Percentiles rank a stretch among this genome's conserved stretches.
Evolutionary conservation across 306 rosid genomes (phyloP).

Genomic region (Betula pendula): DNA sequence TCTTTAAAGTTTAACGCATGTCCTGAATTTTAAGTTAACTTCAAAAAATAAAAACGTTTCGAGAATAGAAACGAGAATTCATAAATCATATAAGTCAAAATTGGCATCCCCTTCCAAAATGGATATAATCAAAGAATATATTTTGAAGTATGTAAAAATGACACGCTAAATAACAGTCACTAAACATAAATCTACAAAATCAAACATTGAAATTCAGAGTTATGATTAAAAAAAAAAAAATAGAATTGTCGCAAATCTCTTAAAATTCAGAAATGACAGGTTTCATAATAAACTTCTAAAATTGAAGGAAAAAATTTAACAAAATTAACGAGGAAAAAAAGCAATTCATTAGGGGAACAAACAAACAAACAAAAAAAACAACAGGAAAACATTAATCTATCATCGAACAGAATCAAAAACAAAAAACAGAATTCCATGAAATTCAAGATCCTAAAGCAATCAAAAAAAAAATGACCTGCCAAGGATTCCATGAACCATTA

Average conservation of each 20-base stretch:
- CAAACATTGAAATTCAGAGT: neutral
- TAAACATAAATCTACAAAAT: neutral
- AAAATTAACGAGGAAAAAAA: neutral
- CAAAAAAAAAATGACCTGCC: slow-evolving; percentile 55
- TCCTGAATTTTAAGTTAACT: neutral
- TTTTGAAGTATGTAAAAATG: neutral
- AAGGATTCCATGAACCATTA: slow-evolving; percentile 91
- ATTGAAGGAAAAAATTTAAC: neutral
- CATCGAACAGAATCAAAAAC: neutral
- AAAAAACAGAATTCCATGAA: slow-evolving; percentile 9
- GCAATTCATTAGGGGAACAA: neutral
- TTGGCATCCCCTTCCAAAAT: neutral
- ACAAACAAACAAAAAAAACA: neutral
- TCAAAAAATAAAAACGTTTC: neutral
- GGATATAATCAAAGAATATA: neutral
- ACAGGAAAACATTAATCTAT: slow-evolving; percentile 6
- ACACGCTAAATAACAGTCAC: neutral
- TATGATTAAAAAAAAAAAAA: neutral
- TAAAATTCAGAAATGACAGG: neutral
- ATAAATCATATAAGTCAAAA: neutral
- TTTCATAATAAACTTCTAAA: neutral
- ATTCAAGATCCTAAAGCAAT: neutral
- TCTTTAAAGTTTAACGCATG: neutral
- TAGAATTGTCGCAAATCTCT: neutral
- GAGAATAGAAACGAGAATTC: neutral